Evolutionary conservation across 768 basidiomycete species (phyloP).

Genomic region (Chalciporus chontae): DNA sequence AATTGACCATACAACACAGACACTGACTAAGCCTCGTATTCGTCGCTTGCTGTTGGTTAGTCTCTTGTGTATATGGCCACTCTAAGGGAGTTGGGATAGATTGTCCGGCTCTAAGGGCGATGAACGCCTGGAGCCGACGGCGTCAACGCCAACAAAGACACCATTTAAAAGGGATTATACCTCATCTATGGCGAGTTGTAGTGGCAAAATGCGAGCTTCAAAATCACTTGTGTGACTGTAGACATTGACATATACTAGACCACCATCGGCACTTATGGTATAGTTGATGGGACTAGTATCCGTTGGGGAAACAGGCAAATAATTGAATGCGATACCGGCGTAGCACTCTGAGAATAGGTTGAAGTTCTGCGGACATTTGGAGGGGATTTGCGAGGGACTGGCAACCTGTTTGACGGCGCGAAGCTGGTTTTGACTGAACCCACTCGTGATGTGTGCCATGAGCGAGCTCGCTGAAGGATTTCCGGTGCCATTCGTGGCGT

Average conservation of each 20-base stretch:
- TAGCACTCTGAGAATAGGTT: slow-evolving; percentile 67
- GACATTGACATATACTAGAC: slow-evolving; percentile 63
- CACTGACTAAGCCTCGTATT: slow-evolving; percentile 53
- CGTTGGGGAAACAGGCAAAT: slow-evolving; percentile 43
- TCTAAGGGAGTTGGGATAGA: slow-evolving; percentile 56
- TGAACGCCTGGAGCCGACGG: slow-evolving; percentile 51
- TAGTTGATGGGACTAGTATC: slow-evolving; percentile 50
- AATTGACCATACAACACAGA: background rate
- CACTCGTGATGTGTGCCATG: slow-evolving; percentile 54
- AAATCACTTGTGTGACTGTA: slow-evolving; percentile 63
- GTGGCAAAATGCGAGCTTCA: slow-evolving; percentile 61
- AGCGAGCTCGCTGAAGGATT: slow-evolving; percentile 55
- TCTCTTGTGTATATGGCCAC: slow-evolving; percentile 70
- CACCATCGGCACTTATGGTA: slow-evolving; percentile 65
- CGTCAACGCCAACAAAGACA: background rate
- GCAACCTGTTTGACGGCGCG: slow-evolving; percentile 47
- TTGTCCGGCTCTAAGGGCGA: slow-evolving; percentile 60
- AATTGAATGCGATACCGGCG: slow-evolving; percentile 60
- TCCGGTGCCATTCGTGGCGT: slow-evolving; percentile 55
- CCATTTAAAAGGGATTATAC: slow-evolving; percentile 30
- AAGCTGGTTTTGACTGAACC: slow-evolving; percentile 47
- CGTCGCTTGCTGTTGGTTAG: slow-evolving; percentile 59
- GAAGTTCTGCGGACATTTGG: slow-evolving; percentile 70
- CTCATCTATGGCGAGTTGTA: slow-evolving; percentile 76
- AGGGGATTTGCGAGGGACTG: slow-evolving; percentile 46